Percentiles rank a stretch among this genome's conserved stretches.
Evolutionary conservation across 352 stramenopile species (phyloP).

Genomic region (Pythium angustatum): DNA sequence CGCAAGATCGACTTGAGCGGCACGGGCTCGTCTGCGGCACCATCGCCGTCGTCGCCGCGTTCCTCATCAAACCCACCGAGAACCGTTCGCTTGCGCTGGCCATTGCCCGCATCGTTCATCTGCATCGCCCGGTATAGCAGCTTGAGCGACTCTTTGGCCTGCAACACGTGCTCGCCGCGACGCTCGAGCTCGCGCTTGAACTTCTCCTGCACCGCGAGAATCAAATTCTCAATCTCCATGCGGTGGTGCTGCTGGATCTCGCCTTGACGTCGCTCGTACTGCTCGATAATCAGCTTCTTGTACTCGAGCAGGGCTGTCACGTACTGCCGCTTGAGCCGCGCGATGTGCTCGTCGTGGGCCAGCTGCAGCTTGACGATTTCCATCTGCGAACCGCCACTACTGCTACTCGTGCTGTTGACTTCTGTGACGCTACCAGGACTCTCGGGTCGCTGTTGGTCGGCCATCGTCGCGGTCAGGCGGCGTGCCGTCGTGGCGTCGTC

Average conservation of each 20-base stretch:
- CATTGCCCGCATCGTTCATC: not conserved
- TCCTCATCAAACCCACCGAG: slow-evolving; percentile 16
- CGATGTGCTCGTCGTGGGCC: slow-evolving; percentile 43
- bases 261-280: slow-evolving; percentile 60
- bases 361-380: slow-evolving; percentile 47
- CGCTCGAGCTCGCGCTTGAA: slow-evolving; percentile 60
- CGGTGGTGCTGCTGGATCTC: slow-evolving; percentile 60
- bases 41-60: not conserved
- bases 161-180: slow-evolving; percentile 46
- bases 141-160: slow-evolving; percentile 64
- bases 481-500: slow-evolving; percentile 7
- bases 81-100: not conserved
- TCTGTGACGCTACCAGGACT: not conserved
- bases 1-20: slow-evolving; percentile 60
- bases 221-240: slow-evolving; percentile 61
- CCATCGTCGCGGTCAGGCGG: not conserved
- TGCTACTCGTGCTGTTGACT: not conserved
- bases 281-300: slow-evolving; percentile 71
- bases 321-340: slow-evolving; percentile 59
- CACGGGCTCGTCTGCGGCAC: slow-evolving; percentile 25
- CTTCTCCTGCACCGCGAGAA: slow-evolving; percentile 60
- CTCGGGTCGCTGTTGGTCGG: not conserved
- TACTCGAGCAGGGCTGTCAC: slow-evolving; percentile 59
- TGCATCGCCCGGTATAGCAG: slow-evolving; percentile 59
- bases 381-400: not conserved